Evolutionary conservation across 805 yeast species (phyloP).

Genomic region (Kodamaea fukazawae): DNA sequence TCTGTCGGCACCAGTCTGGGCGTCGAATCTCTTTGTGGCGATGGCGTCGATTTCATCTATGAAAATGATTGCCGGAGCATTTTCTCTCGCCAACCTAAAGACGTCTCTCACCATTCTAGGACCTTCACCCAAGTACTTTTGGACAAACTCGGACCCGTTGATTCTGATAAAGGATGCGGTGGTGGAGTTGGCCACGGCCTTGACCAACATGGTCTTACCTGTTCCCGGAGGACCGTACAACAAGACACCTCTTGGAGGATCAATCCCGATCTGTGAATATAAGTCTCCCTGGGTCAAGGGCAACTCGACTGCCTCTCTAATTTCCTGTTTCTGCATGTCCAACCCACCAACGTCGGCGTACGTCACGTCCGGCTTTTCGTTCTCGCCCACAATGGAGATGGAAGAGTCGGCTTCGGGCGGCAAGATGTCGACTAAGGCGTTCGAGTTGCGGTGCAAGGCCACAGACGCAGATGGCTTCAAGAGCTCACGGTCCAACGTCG

Average conservation of each 20-base stretch:
- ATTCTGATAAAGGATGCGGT: constrained; percentile 96
- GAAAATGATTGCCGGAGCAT: constrained; percentile 94
- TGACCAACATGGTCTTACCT: constrained; percentile 98
- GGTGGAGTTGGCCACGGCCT: constrained; percentile 96
- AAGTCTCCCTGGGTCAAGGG: constrained; percentile 95
- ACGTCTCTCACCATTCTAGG: constrained; percentile 99
- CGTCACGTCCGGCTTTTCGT: constrained; percentile 87
- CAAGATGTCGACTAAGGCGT: constrained; percentile 92
- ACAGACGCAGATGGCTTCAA: constrained; percentile 94
- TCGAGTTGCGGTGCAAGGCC: constrained; percentile 97
- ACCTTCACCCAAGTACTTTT: constrained; percentile 97
- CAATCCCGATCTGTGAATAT: constrained; percentile 96
- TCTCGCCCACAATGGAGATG: constrained; percentile 90
- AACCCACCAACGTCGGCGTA: constrained; percentile 98
- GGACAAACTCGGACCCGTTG: constrained; percentile 97
- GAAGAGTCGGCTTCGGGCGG: constrained; percentile 99
- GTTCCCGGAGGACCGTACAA: constrained; percentile 99
- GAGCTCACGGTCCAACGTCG: constrained; percentile 91
- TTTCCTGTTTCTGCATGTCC: constrained; percentile 99
- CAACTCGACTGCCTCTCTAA: constrained; percentile 95
- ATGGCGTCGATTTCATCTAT: constrained; percentile 99
- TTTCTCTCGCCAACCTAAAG: constrained; percentile 93
- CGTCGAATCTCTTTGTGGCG: constrained; percentile 98
- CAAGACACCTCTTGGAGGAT: constrained; percentile 97
- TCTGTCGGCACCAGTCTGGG: constrained; percentile 99